Percentiles rank a stretch among this genome's conserved stretches.
These are phyloP conservation scores for Chernovozyma aurita DNA, from an alignment of 1,139 yeast species.

Conservation along the genomic window DNA sequence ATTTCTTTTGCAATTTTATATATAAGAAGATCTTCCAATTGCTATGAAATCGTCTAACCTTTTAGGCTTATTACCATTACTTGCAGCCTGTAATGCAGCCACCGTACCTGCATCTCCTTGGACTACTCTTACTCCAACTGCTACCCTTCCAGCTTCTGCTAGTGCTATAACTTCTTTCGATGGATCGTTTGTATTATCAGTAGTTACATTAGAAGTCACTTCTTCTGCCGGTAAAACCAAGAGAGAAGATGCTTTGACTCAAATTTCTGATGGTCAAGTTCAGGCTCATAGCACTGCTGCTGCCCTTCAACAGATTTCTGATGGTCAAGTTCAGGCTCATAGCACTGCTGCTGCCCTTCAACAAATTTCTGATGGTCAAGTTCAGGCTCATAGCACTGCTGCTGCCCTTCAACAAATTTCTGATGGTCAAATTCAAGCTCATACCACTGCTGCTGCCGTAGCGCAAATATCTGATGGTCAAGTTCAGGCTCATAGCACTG, in stretches of 20 bases:
- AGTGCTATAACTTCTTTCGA: slow-evolving; percentile 19
- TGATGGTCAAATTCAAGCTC: slow-evolving; percentile 25
- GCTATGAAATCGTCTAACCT: slow-evolving; percentile 6
- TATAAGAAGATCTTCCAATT: not conserved
- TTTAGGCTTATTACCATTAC: slow-evolving; percentile 11
- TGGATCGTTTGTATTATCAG: slow-evolving; percentile 27
- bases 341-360: slow-evolving; percentile 11
- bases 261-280: slow-evolving; percentile 21
- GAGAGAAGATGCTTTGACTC: slow-evolving; percentile 8
- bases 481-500: slow-evolving; percentile 24
- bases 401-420: slow-evolving; percentile 26
- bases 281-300: slow-evolving; percentile 16
- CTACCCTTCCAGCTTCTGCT: slow-evolving; percentile 14
- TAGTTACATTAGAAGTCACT: slow-evolving; percentile 16
- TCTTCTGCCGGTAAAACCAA: slow-evolving; percentile 15
- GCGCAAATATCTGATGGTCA: slow-evolving; percentile 43
- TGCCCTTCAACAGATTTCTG: slow-evolving; percentile 7
- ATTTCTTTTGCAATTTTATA: too few relatives aligned
- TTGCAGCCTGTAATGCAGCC: slow-evolving; percentile 13
- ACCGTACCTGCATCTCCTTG: slow-evolving; percentile 22
- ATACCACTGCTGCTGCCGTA: slow-evolving; percentile 16
- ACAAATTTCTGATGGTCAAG: slow-evolving; percentile 40
- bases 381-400: slow-evolving; percentile 26
- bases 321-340: slow-evolving; percentile 37
- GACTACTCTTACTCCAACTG: slow-evolving; percentile 28